Conservation (phyloP, 306 rosid species). For the Fragaria vesca region DNA sequence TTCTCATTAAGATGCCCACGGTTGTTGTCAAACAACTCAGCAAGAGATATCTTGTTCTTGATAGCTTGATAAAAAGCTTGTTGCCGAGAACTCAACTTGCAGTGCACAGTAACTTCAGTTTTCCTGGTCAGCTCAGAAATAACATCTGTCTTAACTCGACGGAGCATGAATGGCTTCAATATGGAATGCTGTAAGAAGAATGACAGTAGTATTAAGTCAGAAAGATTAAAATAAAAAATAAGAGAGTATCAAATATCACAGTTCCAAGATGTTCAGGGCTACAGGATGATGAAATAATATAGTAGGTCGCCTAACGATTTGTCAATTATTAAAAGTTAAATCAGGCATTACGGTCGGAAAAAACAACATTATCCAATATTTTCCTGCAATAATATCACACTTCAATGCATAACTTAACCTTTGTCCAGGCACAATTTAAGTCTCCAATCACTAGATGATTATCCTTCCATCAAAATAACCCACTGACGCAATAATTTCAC, state of each 20-base stretch:
- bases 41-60: conserved; percentile 96
- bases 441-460: neutral
- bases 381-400: neutral
- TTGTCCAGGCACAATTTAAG: neutral
- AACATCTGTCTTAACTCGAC: conserved; percentile 92
- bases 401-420: neutral
- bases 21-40: conserved; percentile 86
- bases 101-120: conserved; percentile 93
- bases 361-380: neutral
- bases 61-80: conserved; percentile 98
- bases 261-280: neutral
- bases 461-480: neutral
- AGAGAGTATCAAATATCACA: conserved; percentile 6
- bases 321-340: neutral
- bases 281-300: neutral
- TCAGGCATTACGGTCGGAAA: neutral
- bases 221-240: neutral
- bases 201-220: conserved; percentile 17
- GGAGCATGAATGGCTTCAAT: conserved; percentile 95
- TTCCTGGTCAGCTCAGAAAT: conserved; percentile 85
- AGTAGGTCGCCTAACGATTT: neutral
- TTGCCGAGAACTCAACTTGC: conserved; percentile 96
- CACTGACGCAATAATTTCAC: neutral
- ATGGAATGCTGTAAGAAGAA: conserved; percentile 77
- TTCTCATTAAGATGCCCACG: conserved; percentile 91